Percentiles rank a stretch among this genome's conserved stretches.
Evolutionary conservation across 495 filamentous ascomycete species (phyloP).

Genomic region (Penicillium atrosanguineum): DNA sequence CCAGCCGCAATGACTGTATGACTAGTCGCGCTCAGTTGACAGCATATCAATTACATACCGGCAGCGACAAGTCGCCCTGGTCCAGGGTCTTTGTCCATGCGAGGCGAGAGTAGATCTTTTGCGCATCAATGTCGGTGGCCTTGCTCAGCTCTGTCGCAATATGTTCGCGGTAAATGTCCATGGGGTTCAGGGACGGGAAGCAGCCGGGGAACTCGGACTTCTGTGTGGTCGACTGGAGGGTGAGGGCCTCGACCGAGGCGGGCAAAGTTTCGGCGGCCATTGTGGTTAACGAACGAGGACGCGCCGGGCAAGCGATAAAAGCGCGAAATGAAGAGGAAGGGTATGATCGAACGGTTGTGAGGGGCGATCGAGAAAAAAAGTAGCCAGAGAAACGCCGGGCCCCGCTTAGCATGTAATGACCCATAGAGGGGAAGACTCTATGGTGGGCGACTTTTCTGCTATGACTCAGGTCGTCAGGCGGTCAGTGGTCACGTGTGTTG

Average conservation of each 20-base stretch:
- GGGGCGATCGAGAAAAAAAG: slow-evolving; percentile 22
- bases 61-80: slow-evolving; percentile 82
- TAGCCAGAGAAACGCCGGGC: slow-evolving; percentile 39
- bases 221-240: slow-evolving; percentile 39
- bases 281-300: slow-evolving; percentile 14
- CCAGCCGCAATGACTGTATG: background rate
- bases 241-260: slow-evolving; percentile 37
- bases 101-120: slow-evolving; percentile 73
- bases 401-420: slow-evolving; percentile 44
- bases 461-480: slow-evolving; percentile 36
- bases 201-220: slow-evolving; percentile 42
- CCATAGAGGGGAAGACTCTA: slow-evolving; percentile 37
- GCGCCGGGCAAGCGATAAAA: slow-evolving; percentile 16
- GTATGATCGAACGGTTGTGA: slow-evolving; percentile 5
- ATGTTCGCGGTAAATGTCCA: slow-evolving; percentile 85
- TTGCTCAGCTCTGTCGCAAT: slow-evolving; percentile 70
- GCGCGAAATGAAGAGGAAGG: slow-evolving; percentile 5
- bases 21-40: background rate
- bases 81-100: slow-evolving; percentile 82
- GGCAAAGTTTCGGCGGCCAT: slow-evolving; percentile 39
- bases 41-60: slow-evolving; percentile 43
- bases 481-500: slow-evolving; percentile 21
- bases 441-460: slow-evolving; percentile 33
- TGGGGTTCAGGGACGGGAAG: slow-evolving; percentile 72
- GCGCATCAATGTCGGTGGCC: slow-evolving; percentile 68